These are phyloP conservation scores for Arthrobotrys musiformis DNA, from an alignment of 2,329 filamentous ascomycete genomes.

Conservation along the genomic window DNA sequence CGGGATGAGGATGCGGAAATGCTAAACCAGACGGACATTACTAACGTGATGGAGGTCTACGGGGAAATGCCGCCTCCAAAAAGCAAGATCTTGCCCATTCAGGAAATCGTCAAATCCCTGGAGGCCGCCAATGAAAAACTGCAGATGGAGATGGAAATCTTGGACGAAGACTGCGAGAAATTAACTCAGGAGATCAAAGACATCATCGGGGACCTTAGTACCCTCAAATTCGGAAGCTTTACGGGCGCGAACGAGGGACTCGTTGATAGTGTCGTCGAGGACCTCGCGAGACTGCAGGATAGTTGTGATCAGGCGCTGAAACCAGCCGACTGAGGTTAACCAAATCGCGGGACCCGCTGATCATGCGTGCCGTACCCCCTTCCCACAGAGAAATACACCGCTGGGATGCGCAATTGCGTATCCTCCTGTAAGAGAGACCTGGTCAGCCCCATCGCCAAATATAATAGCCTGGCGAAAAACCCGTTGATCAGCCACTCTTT, in stretches of 20 bases:
- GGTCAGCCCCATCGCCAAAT: slow-evolving; percentile 39
- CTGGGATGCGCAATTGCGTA: neutral
- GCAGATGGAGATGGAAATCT: slow-evolving; percentile 73
- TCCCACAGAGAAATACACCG: neutral
- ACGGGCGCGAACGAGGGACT: slow-evolving; percentile 71
- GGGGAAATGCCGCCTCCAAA: slow-evolving; percentile 25
- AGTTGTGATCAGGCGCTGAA: slow-evolving; percentile 67
- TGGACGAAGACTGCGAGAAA: slow-evolving; percentile 72
- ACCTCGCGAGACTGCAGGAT: slow-evolving; percentile 72
- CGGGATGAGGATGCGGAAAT: slow-evolving; percentile 69
- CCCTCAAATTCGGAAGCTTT: slow-evolving; percentile 82
- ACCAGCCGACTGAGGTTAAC: slow-evolving; percentile 23
- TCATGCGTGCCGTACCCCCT: neutral
- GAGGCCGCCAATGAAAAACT: slow-evolving; percentile 74
- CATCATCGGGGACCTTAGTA: slow-evolving; percentile 78
- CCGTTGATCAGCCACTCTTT: slow-evolving; percentile 39
- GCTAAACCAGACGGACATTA: slow-evolving; percentile 74
- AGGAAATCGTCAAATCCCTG: slow-evolving; percentile 65
- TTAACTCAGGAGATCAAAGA: slow-evolving; percentile 73
- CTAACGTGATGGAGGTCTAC: slow-evolving; percentile 67
- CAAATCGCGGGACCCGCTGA: slow-evolving; percentile 7
- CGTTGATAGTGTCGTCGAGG: slow-evolving; percentile 71
- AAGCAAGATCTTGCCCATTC: slow-evolving; percentile 32
- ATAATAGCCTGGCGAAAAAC: slow-evolving; percentile 32
- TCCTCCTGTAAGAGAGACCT: slow-evolving; percentile 8